phyloP scores from a whole-genome alignment of 2,329 filamentous ascomycete species.

The Penicillium sp. region DNA sequence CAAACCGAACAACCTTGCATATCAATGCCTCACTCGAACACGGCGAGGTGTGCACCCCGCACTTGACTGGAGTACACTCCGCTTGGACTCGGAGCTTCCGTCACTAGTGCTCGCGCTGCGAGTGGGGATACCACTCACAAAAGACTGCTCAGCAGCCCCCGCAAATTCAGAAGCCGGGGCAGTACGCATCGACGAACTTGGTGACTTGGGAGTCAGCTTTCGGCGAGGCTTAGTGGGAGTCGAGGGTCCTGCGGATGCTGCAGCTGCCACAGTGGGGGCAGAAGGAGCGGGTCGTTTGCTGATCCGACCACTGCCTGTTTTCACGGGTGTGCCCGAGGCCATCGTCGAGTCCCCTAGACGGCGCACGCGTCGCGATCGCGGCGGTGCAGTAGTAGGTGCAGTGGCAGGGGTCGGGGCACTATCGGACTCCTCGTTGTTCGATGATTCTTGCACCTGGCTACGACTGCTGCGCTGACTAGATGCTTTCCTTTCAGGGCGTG shows the following conservation, averaged over 20 bases:
- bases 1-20: background rate
- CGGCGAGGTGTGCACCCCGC: slow-evolving; percentile 39
- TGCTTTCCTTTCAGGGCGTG: slow-evolving; percentile 25
- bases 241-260: slow-evolving; percentile 16
- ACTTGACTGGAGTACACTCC: slow-evolving; percentile 30
- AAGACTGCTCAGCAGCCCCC: slow-evolving; percentile 7
- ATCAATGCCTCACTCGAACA: slow-evolving; percentile 31
- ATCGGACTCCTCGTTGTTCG: slow-evolving; percentile 14
- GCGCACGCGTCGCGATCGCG: slow-evolving; percentile 33
- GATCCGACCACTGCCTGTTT: slow-evolving; percentile 19
- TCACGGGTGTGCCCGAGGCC: slow-evolving; percentile 23
- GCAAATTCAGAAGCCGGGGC: slow-evolving; percentile 21
- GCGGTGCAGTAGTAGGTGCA: slow-evolving; percentile 26
- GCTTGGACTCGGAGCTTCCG: slow-evolving; percentile 20
- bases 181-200: slow-evolving; percentile 21
- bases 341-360: slow-evolving; percentile 29
- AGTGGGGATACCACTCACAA: slow-evolving; percentile 22
- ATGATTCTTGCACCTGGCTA: slow-evolving; percentile 17
- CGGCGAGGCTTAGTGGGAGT: slow-evolving; percentile 33
- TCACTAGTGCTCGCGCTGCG: slow-evolving; percentile 18
- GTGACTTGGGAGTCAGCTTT: slow-evolving; percentile 37
- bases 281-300: slow-evolving; percentile 20
- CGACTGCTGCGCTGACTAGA: slow-evolving; percentile 26
- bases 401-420: slow-evolving; percentile 16
- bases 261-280: slow-evolving; percentile 4